Percentiles rank a stretch among this genome's conserved stretches.
Evolutionary conservation across 352 stramenopile species (phyloP).

Genomic region (Pythium myriotylum): DNA sequence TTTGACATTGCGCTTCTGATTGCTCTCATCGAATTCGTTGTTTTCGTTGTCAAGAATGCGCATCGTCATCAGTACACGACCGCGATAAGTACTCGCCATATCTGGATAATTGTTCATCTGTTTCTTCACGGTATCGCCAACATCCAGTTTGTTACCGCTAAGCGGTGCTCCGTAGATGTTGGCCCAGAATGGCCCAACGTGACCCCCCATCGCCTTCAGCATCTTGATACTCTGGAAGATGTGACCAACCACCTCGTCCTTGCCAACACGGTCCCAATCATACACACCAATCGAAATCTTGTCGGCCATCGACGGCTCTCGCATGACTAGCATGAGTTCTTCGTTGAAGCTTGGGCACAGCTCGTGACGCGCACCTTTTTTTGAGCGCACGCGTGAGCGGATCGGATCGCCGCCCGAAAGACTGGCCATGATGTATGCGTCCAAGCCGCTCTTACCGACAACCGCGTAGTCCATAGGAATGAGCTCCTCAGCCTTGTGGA

Average conservation of each 20-base stretch:
- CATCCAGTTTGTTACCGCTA: conserved; percentile 51
- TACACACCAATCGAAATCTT: conserved; percentile 71
- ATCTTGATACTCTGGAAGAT: conserved; percentile 75
- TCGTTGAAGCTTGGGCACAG: conserved; percentile 78
- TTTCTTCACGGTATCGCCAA: conserved; percentile 58
- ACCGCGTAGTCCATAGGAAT: conserved; percentile 74
- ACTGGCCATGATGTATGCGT: conserved; percentile 70
- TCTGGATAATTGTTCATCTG: conserved; percentile 89
- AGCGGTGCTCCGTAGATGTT: conserved; percentile 83
- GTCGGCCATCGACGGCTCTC: conserved; percentile 78
- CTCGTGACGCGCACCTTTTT: conserved; percentile 72
- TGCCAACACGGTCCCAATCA: conserved; percentile 81
- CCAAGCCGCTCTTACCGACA: conserved; percentile 61
- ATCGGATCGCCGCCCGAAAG: conserved; percentile 61
- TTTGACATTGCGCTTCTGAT: conserved; percentile 86
- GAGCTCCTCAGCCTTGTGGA: conserved; percentile 76
- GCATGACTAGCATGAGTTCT: conserved; percentile 77
- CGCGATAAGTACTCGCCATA: conserved; percentile 82
- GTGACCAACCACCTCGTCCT: conserved; percentile 73
- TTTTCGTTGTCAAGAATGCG: conserved; percentile 71
- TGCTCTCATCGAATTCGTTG: conserved; percentile 74
- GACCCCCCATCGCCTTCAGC: conserved; percentile 62
- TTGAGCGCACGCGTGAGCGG: conserved; percentile 74
- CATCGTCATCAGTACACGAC: conserved; percentile 77
- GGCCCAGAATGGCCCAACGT: conserved; percentile 65